Evolutionary conservation across 441 rosid species (phyloP), one percentile per base, ranked within the genome.

Genomic region (Populus tomentosa): DNA sequence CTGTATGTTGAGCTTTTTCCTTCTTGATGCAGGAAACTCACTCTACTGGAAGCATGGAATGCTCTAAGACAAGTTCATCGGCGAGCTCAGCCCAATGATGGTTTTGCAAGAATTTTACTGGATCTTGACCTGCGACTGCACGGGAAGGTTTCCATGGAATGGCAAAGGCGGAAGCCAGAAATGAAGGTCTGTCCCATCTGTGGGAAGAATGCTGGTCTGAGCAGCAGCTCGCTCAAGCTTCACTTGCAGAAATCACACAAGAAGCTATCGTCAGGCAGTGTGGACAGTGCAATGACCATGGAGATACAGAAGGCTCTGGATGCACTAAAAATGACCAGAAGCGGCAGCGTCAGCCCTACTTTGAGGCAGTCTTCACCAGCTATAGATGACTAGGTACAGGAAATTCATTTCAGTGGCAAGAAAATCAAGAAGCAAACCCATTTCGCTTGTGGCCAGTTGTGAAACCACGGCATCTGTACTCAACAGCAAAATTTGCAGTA

Each of bases 271-370:
- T 92, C 98, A 10, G 98, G 98, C 72, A 94, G 99, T 36, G 99
- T 96, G 23, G 98, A 94, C 84, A 94, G 98, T 79, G 99, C 99
- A 70, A 96, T 96, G 98, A 92, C 85, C 26, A 90, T 93, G 97
- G 99, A 94, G 79, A 96, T 94, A 80, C 93, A 94, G 69, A 96
- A 94, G 83, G 97, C 95, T 72, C 79, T 96, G 79, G 93, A 90
- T 13, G 97, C 97, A 21, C 92, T 96, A 28, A 85, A 88, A 78
- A 85, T 96, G 70, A 88, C 89, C 80, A 82, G 93, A 64, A 85
- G 93, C 35, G 94, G 92, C 32, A 89, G 92, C 59, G 92, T 79
- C 77, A 92, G 91, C 83, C 88, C 97, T 38, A 80, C 86, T 14
- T 82, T 83, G 78, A 85, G 90, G 75, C 90, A 77, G 30, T 82